Evolutionary conservation across 1,284 basidiomycete species (phyloP).

Genomic region (Ceratobasidium theobromae): DNA sequence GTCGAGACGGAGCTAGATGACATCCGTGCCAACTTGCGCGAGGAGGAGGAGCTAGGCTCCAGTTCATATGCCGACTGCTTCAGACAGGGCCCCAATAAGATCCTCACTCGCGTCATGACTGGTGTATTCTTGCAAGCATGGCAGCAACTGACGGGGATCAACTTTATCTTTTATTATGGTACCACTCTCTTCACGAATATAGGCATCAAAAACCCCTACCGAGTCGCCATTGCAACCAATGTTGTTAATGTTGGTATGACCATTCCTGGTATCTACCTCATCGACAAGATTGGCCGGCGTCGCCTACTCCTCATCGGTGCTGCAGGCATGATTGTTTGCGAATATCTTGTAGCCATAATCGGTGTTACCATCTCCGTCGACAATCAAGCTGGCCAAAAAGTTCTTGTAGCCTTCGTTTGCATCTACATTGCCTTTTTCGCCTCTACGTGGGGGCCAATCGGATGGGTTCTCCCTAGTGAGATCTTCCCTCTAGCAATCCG

Average conservation of each 20-base stretch:
- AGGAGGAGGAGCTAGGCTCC: conserved; percentile 50
- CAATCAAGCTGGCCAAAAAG: conserved; percentile 50
- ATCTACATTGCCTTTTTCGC: conserved; percentile 68
- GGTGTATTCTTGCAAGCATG: conserved; percentile 69
- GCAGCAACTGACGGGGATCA: conserved; percentile 84
- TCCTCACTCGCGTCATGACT: conserved; percentile 71
- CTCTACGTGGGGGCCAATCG: conserved; percentile 74
- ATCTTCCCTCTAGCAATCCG: conserved; percentile 72
- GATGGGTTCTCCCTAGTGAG: conserved; percentile 76
- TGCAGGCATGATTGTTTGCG: conserved; percentile 67
- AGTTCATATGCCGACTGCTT: conserved; percentile 58
- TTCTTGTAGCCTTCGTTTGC: conserved; percentile 68
- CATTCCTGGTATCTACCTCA: conserved; percentile 64
- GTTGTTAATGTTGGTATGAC: conserved; percentile 74
- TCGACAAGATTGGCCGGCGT: conserved; percentile 75
- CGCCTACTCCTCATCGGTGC: conserved; percentile 73
- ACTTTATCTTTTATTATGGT: conserved; percentile 82
- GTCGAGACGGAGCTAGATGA: conserved; percentile 66
- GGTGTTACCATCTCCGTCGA: conserved; percentile 63
- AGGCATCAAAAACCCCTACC: conserved; percentile 68
- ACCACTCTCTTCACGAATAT: conserved; percentile 72
- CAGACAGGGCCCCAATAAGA: conserved; percentile 57
- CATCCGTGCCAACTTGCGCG: conserved; percentile 67
- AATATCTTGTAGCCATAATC: conserved; percentile 71
- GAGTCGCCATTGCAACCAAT: conserved; percentile 68